A percentile compares a stretch with the other conserved stretches of the same genome.
phyloP scores from a whole-genome alignment of 768 basidiomycete species.

The Holtermanniella nyarrowii region DNA sequence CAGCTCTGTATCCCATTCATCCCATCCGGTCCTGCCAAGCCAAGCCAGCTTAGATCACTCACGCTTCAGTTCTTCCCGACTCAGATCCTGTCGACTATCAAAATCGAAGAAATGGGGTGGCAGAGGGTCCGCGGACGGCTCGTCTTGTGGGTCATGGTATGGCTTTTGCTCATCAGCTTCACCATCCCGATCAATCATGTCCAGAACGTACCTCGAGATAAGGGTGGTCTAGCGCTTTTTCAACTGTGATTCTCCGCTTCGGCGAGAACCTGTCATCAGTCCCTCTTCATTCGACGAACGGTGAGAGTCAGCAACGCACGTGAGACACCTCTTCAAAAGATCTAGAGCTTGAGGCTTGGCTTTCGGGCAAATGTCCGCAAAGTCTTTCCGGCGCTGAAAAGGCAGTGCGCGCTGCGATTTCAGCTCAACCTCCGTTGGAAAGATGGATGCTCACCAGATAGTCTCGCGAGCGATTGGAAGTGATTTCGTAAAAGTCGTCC shows the following conservation, averaged over 20 bases:
- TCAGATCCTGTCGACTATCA: slow-evolving; percentile 36
- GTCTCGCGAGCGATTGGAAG: slow-evolving; percentile 52
- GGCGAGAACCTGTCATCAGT: slow-evolving; percentile 47
- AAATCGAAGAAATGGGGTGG: slow-evolving; percentile 43
- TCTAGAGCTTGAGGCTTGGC: slow-evolving; percentile 50
- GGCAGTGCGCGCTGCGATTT: slow-evolving; percentile 56
- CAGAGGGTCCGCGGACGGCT: slow-evolving; percentile 57
- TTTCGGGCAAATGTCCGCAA: slow-evolving; percentile 59
- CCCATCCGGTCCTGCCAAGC: not conserved
- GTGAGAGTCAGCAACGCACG: slow-evolving; percentile 48
- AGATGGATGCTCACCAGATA: slow-evolving; percentile 48
- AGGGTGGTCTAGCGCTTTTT: slow-evolving; percentile 77
- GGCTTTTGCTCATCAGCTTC: slow-evolving; percentile 47
- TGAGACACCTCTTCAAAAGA: slow-evolving; percentile 32
- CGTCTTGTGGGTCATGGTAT: slow-evolving; percentile 81
- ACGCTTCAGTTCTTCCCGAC: slow-evolving; percentile 40
- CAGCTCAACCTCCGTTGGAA: not conserved
- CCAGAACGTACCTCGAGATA: slow-evolving; percentile 55
- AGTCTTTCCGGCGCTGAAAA: slow-evolving; percentile 68
- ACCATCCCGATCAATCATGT: no score
- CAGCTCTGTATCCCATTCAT: no score
- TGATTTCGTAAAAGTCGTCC: slow-evolving; percentile 92
- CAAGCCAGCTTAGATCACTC: not conserved
- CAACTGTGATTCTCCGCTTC: slow-evolving; percentile 74
- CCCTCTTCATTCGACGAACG: slow-evolving; percentile 49